Evolutionary conservation across 2,329 filamentous ascomycete species (phyloP).

Genomic region (Talaromyces pinophilus): DNA sequence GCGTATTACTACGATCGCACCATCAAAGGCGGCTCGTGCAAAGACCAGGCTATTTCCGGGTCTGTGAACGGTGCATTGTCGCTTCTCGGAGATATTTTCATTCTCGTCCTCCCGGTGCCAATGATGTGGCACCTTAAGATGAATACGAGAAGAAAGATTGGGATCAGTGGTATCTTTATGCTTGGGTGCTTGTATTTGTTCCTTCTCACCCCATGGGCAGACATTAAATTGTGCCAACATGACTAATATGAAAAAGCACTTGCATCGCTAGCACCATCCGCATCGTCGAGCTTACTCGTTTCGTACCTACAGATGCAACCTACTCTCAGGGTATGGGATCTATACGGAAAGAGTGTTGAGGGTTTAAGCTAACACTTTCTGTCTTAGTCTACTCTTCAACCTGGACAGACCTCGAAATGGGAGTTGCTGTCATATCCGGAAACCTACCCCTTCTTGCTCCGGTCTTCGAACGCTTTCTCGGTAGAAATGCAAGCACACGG

Average conservation of each 20-base stretch:
- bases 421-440: conserved; percentile 10
- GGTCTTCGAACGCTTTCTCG: conserved; percentile 4
- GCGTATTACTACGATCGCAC: conserved; percentile 10
- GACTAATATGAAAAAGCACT: background rate
- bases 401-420: conserved; percentile 12
- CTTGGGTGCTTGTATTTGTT: conserved; percentile 9
- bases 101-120: background rate
- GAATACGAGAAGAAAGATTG: conserved; percentile 8
- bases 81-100: conserved; percentile 2
- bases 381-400: conserved; percentile 3
- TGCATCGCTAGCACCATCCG: conserved; percentile 1
- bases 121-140: conserved; percentile 10
- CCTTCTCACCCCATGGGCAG: background rate
- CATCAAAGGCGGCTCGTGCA: conserved; percentile 6
- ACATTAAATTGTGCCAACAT: no score
- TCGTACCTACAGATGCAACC: background rate
- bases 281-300: conserved; percentile 3
- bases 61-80: conserved; percentile 8
- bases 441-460: conserved; percentile 5
- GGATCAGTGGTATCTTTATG: conserved; percentile 9
- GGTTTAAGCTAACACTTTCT: background rate
- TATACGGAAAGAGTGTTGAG: background rate
- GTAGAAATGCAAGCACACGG: background rate
- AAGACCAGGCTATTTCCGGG: conserved; percentile 5
- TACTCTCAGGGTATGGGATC: background rate